Evolutionary conservation across 345 rosid species (phyloP).

Genomic region (Physaria fendleri): DNA sequence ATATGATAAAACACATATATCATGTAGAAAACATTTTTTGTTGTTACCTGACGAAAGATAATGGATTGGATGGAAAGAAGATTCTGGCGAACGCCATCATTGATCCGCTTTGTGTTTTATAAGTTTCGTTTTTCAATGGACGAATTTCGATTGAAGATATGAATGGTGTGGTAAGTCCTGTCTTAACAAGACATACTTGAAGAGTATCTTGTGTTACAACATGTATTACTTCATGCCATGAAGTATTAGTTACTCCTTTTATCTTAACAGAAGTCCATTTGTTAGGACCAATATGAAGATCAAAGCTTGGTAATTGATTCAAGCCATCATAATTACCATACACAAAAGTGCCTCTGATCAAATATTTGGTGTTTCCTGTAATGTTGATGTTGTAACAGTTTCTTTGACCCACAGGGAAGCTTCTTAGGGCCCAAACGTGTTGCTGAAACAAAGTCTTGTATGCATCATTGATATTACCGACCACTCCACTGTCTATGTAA

Average conservation of each 20-base stretch:
- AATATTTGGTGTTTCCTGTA: slow-evolving; percentile 26
- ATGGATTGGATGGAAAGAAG: background rate
- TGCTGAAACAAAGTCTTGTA: background rate
- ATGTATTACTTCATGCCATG: slow-evolving; percentile 22
- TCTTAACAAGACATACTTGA: slow-evolving; percentile 13
- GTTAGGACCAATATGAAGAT: slow-evolving; percentile 38
- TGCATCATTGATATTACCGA: slow-evolving; percentile 17
- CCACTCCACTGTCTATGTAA: background rate
- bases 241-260: background rate
- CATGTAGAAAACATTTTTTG: no score
- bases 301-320: slow-evolving; percentile 28
- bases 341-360: slow-evolving; percentile 30
- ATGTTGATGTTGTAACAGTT: slow-evolving; percentile 34
- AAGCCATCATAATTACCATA: slow-evolving; percentile 43
- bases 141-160: slow-evolving; percentile 4
- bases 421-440: slow-evolving; percentile 14
- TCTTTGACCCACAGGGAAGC: slow-evolving; percentile 36
- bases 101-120: background rate
- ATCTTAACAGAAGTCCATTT: slow-evolving; percentile 30
- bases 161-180: background rate
- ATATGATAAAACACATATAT: slow-evolving; percentile 1
- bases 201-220: background rate
- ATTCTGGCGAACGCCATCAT: background rate
- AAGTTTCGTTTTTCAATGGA: background rate
- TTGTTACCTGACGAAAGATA: background rate